These are phyloP conservation scores for Lepiota subincarnata DNA, from an alignment of 768 basidiomycete genomes.

Conservation along the genomic window DNA sequence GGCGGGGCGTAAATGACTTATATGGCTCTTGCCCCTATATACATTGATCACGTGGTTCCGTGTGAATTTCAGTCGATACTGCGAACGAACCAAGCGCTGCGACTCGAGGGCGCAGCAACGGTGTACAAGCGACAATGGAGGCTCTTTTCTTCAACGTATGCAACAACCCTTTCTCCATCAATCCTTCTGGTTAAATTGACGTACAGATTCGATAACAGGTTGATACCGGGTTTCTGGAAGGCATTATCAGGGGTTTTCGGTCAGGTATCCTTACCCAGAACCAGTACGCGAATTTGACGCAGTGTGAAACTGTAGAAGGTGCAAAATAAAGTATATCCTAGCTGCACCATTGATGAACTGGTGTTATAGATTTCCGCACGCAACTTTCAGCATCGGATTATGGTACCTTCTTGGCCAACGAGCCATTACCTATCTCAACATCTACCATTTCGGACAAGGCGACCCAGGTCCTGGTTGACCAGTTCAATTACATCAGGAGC, in stretches of 20 bases:
- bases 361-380: slow-evolving; percentile 79
- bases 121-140: slow-evolving; percentile 51
- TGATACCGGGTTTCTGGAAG: slow-evolving; percentile 73
- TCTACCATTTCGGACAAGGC: slow-evolving; percentile 97
- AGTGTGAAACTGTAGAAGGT: slow-evolving; percentile 98
- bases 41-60: too few species aligned
- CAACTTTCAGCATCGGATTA: slow-evolving; percentile 97
- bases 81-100: too few species aligned
- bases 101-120: too few species aligned
- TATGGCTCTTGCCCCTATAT: too few species aligned
- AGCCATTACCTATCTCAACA: slow-evolving; percentile 89
- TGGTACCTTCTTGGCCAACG: slow-evolving; percentile 96
- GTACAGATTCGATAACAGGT: slow-evolving; percentile 40
- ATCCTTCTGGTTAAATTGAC: slow-evolving; percentile 22
- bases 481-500: slow-evolving; percentile 90
- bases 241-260: slow-evolving; percentile 88
- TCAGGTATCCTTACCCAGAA: slow-evolving; percentile 83
- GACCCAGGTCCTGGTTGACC: slow-evolving; percentile 91
- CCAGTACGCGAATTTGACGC: slow-evolving; percentile 90
- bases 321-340: slow-evolving; percentile 13
- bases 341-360: not conserved
- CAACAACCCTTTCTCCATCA: not conserved
- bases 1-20: too few species aligned
- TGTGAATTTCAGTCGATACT: too few species aligned
- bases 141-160: slow-evolving; percentile 85